phyloP scores from a whole-genome alignment of 176 grass and related monocot genomes.

The Phragmites australis region DNA sequence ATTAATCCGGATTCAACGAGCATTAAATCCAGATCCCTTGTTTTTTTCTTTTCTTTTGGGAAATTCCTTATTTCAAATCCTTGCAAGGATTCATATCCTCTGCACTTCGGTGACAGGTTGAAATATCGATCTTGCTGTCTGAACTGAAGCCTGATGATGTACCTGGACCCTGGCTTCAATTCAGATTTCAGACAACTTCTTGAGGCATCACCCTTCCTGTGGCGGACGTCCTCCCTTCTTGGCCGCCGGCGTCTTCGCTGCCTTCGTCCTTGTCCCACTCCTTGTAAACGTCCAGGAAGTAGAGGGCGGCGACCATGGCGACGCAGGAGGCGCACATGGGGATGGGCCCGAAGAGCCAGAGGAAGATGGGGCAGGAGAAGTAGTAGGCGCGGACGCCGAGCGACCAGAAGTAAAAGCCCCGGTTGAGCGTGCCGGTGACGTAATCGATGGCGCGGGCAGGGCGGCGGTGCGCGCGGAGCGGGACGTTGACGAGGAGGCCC shows the following conservation, averaged over 20 bases:
- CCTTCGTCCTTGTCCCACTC: conserved; percentile 22
- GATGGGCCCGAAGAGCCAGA: conserved; percentile 67
- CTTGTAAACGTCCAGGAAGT: conserved; percentile 51
- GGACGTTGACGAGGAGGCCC: conserved; percentile 64
- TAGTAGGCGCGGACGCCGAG: conserved; percentile 57
- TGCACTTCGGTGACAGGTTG: not conserved
- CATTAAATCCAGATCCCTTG: conserved; percentile 1
- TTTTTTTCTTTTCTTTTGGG: not conserved
- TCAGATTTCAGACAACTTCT: not conserved
- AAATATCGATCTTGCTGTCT: not conserved
- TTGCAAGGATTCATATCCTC: not conserved
- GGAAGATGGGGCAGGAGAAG: conserved; percentile 70
- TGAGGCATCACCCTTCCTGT: not conserved
- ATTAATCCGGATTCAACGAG: conserved; percentile 8
- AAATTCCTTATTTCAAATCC: not conserved
- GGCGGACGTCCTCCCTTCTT: not conserved
- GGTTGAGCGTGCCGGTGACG: conserved; percentile 52
- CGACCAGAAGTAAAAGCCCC: conserved; percentile 69
- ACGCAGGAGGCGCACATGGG: conserved; percentile 49
- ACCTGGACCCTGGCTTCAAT: not conserved
- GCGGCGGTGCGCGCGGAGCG: conserved; percentile 37
- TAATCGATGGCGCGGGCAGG: conserved; percentile 36
- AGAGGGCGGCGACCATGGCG: conserved; percentile 39
- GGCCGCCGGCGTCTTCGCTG: too few species aligned
- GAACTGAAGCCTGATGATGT: not conserved